A percentile compares a stretch with the other conserved stretches of the same genome.
Conservation (phyloP, 805 yeast species). For the Allodekkera sacchari region DNA sequence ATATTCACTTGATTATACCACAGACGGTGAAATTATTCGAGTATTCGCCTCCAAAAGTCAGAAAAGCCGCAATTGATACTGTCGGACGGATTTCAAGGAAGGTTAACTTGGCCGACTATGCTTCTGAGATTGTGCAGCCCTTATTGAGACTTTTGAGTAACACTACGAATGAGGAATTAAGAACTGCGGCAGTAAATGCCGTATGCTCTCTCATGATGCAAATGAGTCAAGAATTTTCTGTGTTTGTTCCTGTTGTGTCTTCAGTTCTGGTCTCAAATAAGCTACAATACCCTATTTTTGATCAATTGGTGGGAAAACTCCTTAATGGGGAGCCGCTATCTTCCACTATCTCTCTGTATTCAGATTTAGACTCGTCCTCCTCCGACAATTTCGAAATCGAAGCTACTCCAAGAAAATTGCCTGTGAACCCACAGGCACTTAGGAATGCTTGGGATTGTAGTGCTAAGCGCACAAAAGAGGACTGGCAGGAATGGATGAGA, state of each 20-base stretch:
- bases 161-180: conserved; percentile 42
- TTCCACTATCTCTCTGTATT: conserved; percentile 60
- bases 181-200: conserved; percentile 64
- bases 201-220: conserved; percentile 71
- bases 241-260: conserved; percentile 77
- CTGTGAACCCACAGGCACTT: conserved; percentile 55
- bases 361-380: conserved; percentile 33
- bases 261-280: conserved; percentile 53
- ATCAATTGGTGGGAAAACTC: conserved; percentile 70
- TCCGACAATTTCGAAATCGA: conserved; percentile 54
- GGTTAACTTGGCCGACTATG: conserved; percentile 74
- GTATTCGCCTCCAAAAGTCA: conserved; percentile 48
- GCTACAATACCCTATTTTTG: conserved; percentile 67
- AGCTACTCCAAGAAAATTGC: conserved; percentile 63
- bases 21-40: conserved; percentile 77
- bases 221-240: conserved; percentile 74
- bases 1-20: conserved; percentile 80
- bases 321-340: conserved; percentile 84
- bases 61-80: conserved; percentile 71
- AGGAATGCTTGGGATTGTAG: conserved; percentile 89
- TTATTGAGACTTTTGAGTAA: conserved; percentile 54
- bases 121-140: conserved; percentile 86
- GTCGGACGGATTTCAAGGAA: conserved; percentile 72
- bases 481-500: conserved; percentile 97
- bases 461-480: conserved; percentile 83